Evolutionary conservation across 495 filamentous ascomycete genomes (phyloP).

Genomic region (Lepidopterella palustris): DNA sequence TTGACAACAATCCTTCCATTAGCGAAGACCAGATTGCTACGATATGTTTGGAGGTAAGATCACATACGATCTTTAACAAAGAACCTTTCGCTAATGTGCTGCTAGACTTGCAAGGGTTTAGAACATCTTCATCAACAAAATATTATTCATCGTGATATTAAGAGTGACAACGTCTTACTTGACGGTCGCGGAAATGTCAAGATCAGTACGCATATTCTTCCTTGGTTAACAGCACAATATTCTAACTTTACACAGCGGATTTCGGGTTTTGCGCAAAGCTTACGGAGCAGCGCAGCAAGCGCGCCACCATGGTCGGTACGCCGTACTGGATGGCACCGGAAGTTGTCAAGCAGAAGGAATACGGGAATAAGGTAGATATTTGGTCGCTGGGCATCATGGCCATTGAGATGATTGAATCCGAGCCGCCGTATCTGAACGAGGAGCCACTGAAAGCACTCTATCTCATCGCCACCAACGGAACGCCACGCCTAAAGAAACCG

Average conservation of each 20-base stretch:
- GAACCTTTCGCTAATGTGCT: constrained; percentile 4
- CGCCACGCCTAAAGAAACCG: constrained; percentile 91
- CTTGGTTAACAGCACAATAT: neutral
- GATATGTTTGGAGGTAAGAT: constrained; percentile 83
- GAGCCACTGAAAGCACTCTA: constrained; percentile 96
- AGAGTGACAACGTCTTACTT: constrained; percentile 94
- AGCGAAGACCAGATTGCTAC: constrained; percentile 95
- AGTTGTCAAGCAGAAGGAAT: constrained; percentile 98
- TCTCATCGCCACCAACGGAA: constrained; percentile 95
- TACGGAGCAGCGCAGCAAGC: constrained; percentile 92
- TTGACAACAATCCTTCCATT: constrained; percentile 89
- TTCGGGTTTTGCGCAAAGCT: constrained; percentile 99
- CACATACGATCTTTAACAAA: constrained; percentile 35
- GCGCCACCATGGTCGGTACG: constrained; percentile 97
- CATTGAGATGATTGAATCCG: constrained; percentile 99
- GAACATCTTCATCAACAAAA: constrained; percentile 90
- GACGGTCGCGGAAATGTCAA: constrained; percentile 94
- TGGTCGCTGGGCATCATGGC: constrained; percentile 99
- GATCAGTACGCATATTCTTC: constrained; percentile 64
- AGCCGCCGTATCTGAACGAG: constrained; percentile 95
- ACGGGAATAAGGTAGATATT: constrained; percentile 95
- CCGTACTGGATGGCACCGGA: constrained; percentile 99
- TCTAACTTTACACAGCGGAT: constrained; percentile 61
- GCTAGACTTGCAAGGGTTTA: constrained; percentile 90
- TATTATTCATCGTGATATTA: constrained; percentile 99